Evolutionary conservation across 192 early-diverging fungal genomes (phyloP).

Genomic region (Coemansia sp.): DNA sequence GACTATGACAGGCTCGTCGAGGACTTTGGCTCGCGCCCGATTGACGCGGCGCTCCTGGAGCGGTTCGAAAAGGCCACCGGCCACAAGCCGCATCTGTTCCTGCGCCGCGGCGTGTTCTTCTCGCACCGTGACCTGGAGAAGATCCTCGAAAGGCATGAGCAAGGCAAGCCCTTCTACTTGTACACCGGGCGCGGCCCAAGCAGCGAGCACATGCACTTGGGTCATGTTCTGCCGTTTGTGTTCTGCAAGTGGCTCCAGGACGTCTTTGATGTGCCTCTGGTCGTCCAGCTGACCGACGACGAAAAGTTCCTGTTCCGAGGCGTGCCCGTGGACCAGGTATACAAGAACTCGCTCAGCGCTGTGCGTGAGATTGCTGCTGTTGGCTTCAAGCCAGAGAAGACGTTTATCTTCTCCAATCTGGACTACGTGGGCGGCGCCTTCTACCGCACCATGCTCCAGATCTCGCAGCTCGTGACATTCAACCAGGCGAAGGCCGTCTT

Average conservation of each 20-base stretch:
- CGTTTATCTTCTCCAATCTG: conserved; percentile 95
- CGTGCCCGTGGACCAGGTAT: conserved; percentile 79
- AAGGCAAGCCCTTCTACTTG: conserved; percentile 96
- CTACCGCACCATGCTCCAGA: conserved; percentile 90
- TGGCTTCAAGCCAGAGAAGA: conserved; percentile 94
- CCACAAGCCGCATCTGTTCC: conserved; percentile 74
- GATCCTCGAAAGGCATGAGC: conserved; percentile 90
- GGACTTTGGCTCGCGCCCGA: conserved; percentile 83
- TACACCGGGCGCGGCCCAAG: conserved; percentile 98
- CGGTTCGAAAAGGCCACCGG: conserved; percentile 89
- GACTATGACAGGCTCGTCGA: conserved; percentile 91
- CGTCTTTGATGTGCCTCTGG: conserved; percentile 90
- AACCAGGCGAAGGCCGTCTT: conserved; percentile 84
- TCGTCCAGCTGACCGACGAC: conserved; percentile 98
- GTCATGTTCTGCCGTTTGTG: conserved; percentile 95
- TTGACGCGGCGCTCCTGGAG: conserved; percentile 74
- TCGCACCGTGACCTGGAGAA: conserved; percentile 86
- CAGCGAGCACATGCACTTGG: conserved; percentile 89
- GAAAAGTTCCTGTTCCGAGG: conserved; percentile 99
- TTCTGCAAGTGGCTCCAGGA: conserved; percentile 99
- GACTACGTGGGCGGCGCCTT: conserved; percentile 91
- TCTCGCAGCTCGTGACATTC: conserved; percentile 85
- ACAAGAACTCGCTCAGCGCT: conserved; percentile 75
- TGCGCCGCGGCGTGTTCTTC: conserved; percentile 92
- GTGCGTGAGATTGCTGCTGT: conserved; percentile 94